Base-by-base conservation (phyloP, 352 stramenopile species). In the Pythium phragmitis region DNA sequence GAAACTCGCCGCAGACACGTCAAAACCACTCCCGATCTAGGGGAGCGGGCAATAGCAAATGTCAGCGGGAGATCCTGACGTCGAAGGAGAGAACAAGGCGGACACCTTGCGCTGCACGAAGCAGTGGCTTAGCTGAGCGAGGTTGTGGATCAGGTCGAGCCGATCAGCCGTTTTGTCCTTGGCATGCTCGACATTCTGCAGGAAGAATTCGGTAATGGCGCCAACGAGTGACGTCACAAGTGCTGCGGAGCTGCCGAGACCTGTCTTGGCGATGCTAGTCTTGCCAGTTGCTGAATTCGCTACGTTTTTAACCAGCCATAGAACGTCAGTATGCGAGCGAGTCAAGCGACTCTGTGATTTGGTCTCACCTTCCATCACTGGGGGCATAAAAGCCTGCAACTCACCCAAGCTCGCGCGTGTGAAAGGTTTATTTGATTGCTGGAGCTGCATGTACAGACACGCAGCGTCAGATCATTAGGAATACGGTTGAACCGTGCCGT, bases 1-100 rank as follows among this genome's bases (percentile, higher is more conserved):
- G 68, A 96, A 97, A 45, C 91, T 93, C 13, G 97, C 97, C 0
- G 93, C 82, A 11, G 89, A 97, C 6, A 99, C 93, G 74, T 99
- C 97, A 76, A 99, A 99, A 5, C 97, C 97, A 60, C 91, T 98
- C 39, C 97, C 97, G n/a, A 99, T 89, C 84, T 94, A 55, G 4
- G 11, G 45, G 5, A 42, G 42, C 28, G 6, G 5, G 14, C 4
- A 3, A 39, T 39, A 39, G 7, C 34, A 9, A 39, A 39, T 39
- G 4, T 36, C 4, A 53, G 19, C 34, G 34, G 49, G 9, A 42
- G 1, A 26, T 21, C 7, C 7, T 1, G 23, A 19, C 16, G 0
- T 56, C 13, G 14, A 46, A 46, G 2, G 9, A 50, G 16, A 7
- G 11, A 30, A 26, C 4, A 50, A 12, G n/a, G 14, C 14, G n/a